Conservation (phyloP, 75 land plant genomes). For the Azolla pinnata region DNA sequence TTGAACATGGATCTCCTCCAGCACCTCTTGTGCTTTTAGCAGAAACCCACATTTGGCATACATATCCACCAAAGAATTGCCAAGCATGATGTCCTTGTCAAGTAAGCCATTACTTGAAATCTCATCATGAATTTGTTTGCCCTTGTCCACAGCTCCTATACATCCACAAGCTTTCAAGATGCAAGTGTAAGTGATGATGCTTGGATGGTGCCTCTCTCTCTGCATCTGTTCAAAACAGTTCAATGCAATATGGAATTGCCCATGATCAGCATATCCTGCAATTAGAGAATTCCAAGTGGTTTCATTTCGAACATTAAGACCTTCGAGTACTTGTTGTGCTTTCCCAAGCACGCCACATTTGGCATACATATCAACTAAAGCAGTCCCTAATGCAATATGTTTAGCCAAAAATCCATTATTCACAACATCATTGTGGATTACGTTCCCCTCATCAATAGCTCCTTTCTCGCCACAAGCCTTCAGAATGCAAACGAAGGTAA, state of each 20-base stretch:
- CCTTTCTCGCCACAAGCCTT: conserved; percentile 16
- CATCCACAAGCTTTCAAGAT: conserved; percentile 24
- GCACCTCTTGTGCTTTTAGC: not conserved
- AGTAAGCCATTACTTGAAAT: conserved; percentile 26
- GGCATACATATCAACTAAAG: conserved; percentile 19
- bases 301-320: conserved; percentile 28
- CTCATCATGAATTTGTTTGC: conserved; percentile 49
- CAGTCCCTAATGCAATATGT: conserved; percentile 9
- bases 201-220: conserved; percentile 15
- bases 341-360: conserved; percentile 14
- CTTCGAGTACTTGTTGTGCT: conserved; percentile 22
- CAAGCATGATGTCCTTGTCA: conserved; percentile 20
- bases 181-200: conserved; percentile 15
- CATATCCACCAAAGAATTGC: conserved; percentile 17
- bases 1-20: not conserved
- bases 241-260: conserved; percentile 27
- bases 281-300: conserved; percentile 36
- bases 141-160: conserved; percentile 37
- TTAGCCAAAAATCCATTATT: conserved; percentile 3
- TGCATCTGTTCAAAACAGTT: conserved; percentile 36
- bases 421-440: conserved; percentile 8
- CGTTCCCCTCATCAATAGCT: conserved; percentile 7
- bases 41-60: conserved; percentile 1
- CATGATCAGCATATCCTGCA: conserved; percentile 13
- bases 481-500: too few species aligned